Conservation (phyloP, 208 protist genomes). For the Acanthamoeba royreba region DNA sequence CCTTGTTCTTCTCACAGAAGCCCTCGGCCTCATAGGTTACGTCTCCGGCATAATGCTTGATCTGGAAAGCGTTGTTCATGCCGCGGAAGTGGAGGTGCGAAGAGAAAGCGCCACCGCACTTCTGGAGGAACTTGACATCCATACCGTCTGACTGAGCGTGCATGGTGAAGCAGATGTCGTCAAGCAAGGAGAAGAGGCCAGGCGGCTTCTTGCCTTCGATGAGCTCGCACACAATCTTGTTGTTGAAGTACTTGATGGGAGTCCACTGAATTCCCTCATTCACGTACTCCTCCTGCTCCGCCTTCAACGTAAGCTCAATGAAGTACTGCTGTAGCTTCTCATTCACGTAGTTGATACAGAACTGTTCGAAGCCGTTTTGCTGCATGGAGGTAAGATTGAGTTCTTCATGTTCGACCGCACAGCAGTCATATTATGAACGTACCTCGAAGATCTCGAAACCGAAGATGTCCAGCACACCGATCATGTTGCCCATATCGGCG, state of each 20-base stretch:
- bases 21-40: conserved; percentile 73
- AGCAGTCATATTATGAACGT: background rate
- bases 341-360: conserved; percentile 99
- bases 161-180: conserved; percentile 95
- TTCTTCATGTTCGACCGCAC: background rate
- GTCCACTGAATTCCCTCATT: conserved; percentile 93
- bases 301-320: conserved; percentile 86
- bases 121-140: conserved; percentile 45
- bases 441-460: conserved; percentile 94
- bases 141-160: conserved; percentile 40
- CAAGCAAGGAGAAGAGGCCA: conserved; percentile 91
- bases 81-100: conserved; percentile 54
- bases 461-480: conserved; percentile 93
- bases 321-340: conserved; percentile 97
- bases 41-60: conserved; percentile 82
- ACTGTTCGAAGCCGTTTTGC: conserved; percentile 96
- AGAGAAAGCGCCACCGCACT: conserved; percentile 13
- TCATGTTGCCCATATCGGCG: conserved; percentile 34
- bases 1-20: conserved; percentile 79
- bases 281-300: conserved; percentile 95
- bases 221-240: conserved; percentile 92
- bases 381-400: conserved; percentile 44
- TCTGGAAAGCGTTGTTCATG: conserved; percentile 64
- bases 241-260: conserved; percentile 96
- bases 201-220: conserved; percentile 88